Evolutionary conservation across 2,329 filamentous ascomycete genomes (phyloP).

Genomic region (Sporothrix protearum): DNA sequence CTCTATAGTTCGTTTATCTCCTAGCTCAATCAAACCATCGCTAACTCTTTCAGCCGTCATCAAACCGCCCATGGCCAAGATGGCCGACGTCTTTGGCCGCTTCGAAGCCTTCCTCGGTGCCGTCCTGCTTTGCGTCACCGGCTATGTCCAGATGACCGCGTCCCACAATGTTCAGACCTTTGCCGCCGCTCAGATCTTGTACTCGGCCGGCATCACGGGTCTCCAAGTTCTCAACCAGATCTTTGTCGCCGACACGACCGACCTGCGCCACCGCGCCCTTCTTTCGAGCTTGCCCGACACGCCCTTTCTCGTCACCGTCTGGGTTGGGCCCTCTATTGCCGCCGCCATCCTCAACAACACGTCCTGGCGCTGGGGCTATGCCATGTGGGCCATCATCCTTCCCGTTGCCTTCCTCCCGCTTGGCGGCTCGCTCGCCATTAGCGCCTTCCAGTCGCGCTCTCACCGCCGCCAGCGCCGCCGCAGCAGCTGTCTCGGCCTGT

Average conservation of each 20-base stretch:
- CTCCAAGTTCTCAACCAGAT: slow-evolving; percentile 59
- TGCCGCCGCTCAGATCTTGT: slow-evolving; percentile 57
- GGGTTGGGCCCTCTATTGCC: slow-evolving; percentile 55
- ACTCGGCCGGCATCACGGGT: slow-evolving; percentile 48
- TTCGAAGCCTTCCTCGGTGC: slow-evolving; percentile 56
- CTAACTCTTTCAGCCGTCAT: slow-evolving; percentile 45
- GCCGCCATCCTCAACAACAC: slow-evolving; percentile 44
- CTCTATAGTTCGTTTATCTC: too few relatives aligned
- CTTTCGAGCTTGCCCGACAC: slow-evolving; percentile 56
- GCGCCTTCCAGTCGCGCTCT: slow-evolving; percentile 33
- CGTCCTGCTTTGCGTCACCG: slow-evolving; percentile 52
- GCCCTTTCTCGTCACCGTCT: slow-evolving; percentile 59
- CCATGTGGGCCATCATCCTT: slow-evolving; percentile 59
- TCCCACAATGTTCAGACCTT: slow-evolving; percentile 52
- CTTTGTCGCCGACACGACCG: slow-evolving; percentile 61
- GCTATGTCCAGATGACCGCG: slow-evolving; percentile 56
- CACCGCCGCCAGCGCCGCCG: slow-evolving; percentile 37
- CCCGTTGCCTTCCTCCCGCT: slow-evolving; percentile 55
- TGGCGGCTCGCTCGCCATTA: slow-evolving; percentile 49
- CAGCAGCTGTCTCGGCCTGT: slow-evolving; percentile 47
- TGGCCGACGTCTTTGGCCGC: slow-evolving; percentile 60
- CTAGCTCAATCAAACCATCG: too few relatives aligned
- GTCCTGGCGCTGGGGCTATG: slow-evolving; percentile 62
- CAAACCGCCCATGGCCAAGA: slow-evolving; percentile 59
- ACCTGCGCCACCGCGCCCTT: slow-evolving; percentile 57